These are phyloP conservation scores for Phyllostachys edulis DNA, from an alignment of 176 grass and related monocot genomes.

Conservation along the genomic window DNA sequence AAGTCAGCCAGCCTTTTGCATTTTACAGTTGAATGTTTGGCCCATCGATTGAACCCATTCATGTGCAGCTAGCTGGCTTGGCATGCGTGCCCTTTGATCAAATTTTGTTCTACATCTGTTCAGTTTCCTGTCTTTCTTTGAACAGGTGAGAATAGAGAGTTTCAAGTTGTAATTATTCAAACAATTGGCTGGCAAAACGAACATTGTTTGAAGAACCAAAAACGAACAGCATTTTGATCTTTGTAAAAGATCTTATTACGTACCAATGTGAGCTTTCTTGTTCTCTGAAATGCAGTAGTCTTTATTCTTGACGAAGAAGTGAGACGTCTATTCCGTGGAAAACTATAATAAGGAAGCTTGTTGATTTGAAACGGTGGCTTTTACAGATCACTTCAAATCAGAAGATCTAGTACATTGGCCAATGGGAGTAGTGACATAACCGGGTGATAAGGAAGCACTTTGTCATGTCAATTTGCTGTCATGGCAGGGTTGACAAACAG, in stretches of 20 bases:
- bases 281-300: no score
- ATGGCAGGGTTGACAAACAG: not conserved
- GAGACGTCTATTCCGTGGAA: no score
- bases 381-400: not conserved
- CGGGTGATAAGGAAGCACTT: not conserved
- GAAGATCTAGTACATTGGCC: not conserved
- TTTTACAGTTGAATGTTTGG: not conserved
- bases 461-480: no score
- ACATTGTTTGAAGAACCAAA: no score
- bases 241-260: no score
- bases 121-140: not conserved
- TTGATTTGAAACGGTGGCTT: not conserved
- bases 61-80: not conserved
- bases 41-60: not conserved
- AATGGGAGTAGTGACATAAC: not conserved
- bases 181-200: no score
- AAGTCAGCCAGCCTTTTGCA: not conserved
- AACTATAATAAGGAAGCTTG: no score
- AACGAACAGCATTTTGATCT: no score
- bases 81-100: not conserved
- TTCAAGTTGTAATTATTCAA: no score
- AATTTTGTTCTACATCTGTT: not conserved
- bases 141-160: not conserved
- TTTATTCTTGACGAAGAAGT: no score
- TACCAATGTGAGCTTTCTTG: not conserved